These are phyloP conservation scores for Lobosporangium transversale DNA, from an alignment of 192 early-diverging fungal genomes.

Conservation along the genomic window DNA sequence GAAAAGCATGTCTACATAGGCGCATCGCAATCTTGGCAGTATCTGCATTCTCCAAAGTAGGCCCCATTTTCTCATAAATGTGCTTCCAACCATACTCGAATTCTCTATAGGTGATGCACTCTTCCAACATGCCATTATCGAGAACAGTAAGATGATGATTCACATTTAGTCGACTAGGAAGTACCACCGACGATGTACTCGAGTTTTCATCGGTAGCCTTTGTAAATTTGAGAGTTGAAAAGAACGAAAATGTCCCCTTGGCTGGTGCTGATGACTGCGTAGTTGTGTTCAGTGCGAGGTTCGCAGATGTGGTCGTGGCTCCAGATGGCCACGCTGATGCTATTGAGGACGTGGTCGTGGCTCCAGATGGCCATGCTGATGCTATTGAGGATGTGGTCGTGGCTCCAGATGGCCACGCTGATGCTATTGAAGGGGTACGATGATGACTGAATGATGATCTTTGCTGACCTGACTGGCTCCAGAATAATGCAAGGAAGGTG, in stretches of 20 bases:
- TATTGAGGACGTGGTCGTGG: constrained; percentile 19
- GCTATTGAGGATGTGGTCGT: no score
- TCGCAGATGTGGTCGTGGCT: constrained; percentile 13
- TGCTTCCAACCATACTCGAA: constrained; percentile 49
- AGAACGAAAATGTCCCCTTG: constrained; percentile 34
- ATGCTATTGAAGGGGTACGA: no score
- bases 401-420: no score
- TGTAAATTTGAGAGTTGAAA: constrained; percentile 41
- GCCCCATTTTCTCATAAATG: constrained; percentile 42
- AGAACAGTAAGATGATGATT: constrained; percentile 35
- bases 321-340: constrained; percentile 41
- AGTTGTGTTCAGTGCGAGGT: neutral
- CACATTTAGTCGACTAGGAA: constrained; percentile 40
- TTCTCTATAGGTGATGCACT: constrained; percentile 36
- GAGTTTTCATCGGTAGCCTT: constrained; percentile 4
- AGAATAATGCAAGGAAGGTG: neutral
- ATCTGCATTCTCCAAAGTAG: constrained; percentile 35
- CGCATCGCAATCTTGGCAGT: constrained; percentile 45
- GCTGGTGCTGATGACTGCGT: neutral
- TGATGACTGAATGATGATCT: no score
- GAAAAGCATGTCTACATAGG: constrained; percentile 35
- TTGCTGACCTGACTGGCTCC: constrained; percentile 13
- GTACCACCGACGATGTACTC: constrained; percentile 1
- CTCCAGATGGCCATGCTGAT: no score
- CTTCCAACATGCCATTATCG: constrained; percentile 47